Base-by-base conservation (phyloP, 2,329 filamentous ascomycete genomes). In the Botrytis paeoniae region DNA sequence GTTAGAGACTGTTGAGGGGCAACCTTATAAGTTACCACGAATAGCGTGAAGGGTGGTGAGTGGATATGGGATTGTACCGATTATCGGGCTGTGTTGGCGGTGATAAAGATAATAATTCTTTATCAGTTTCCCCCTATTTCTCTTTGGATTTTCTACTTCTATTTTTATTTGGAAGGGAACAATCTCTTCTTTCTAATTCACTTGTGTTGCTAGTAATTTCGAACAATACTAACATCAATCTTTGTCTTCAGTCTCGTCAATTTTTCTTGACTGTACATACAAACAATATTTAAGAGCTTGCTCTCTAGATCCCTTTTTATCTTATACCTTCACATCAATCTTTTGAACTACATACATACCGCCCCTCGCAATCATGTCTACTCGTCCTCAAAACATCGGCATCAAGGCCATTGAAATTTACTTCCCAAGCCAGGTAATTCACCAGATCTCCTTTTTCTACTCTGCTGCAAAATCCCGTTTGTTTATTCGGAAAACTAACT, bases 391-490 rank as follows among this genome's bases (percentile, higher is more conserved):
- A 84, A 95, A 95, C 85, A 91, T 96, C 84, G 93, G 93, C 88
- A 94, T 96, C 83, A 95, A 96, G 87, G 93, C 92, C 91, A 93
- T 96, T 84, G 93, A 96, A 83, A 89, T 96, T 82, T 96, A 96
- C 84, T 93, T 94, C 82, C 93, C 93, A 77, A 92, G 88, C 83
- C 93, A 95, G 90, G 93, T 95, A 84, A 77, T 90, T 84, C 25
- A 32, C 39, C 41, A 29, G 39, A 16, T 20, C 61, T 59, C 10
- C 51, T 3, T 37, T n/a, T 9, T 29, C 37, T 18, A 7, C 22
- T n/a, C 25, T n/a, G 12, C 22, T 37, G n/a, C 57, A 9, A 32
- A 32, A 35, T n/a, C 29, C 57, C 39, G 20, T 29, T 63, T 35
- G 29, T 57, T 43, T 22, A 35, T 22, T 35, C 22, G 43, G 57